These are phyloP conservation scores for Moricandia arvensis DNA, from an alignment of 345 rosid genomes.

Conservation along the genomic window DNA sequence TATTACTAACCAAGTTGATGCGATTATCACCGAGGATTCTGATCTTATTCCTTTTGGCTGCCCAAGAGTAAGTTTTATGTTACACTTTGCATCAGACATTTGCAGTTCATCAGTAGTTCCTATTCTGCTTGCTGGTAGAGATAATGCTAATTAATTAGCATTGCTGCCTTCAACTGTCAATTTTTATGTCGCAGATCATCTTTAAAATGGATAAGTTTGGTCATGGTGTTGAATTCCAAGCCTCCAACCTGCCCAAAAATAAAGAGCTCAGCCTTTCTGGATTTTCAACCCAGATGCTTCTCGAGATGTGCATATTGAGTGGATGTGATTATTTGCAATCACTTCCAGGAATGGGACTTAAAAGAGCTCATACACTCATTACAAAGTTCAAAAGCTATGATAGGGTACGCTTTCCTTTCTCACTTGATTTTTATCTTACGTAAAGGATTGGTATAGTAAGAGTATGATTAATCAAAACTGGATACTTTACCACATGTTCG, in stretches of 20 bases:
- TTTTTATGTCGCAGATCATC: slow-evolving; percentile 54
- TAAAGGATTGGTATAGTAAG: background rate
- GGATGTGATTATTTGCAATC: slow-evolving; percentile 97
- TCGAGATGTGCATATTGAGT: slow-evolving; percentile 97
- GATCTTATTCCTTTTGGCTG: slow-evolving; percentile 98
- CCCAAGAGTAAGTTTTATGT: slow-evolving; percentile 69
- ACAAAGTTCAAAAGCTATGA: slow-evolving; percentile 76
- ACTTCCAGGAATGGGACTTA: slow-evolving; percentile 91
- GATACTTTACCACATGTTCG: background rate
- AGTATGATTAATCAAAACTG: background rate
- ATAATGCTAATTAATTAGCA: background rate
- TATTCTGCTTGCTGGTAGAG: background rate
- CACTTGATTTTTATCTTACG: slow-evolving; percentile 2
- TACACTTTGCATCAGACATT: background rate
- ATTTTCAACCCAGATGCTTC: slow-evolving; percentile 81
- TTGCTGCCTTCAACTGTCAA: background rate
- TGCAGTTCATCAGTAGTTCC: slow-evolving; percentile 4
- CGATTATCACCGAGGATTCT: slow-evolving; percentile 92
- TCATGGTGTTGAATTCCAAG: slow-evolving; percentile 78
- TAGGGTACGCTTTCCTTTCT: slow-evolving; percentile 49
- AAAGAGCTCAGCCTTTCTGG: slow-evolving; percentile 66
- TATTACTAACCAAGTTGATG: slow-evolving; percentile 76
- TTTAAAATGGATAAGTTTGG: slow-evolving; percentile 98
- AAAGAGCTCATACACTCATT: slow-evolving; percentile 85
- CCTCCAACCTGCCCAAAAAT: slow-evolving; percentile 63